Evolutionary conservation across 2,329 filamentous ascomycete genomes (phyloP), one percentile per base, ranked within the genome.

Genomic region (Aureobasidium uvarum): DNA sequence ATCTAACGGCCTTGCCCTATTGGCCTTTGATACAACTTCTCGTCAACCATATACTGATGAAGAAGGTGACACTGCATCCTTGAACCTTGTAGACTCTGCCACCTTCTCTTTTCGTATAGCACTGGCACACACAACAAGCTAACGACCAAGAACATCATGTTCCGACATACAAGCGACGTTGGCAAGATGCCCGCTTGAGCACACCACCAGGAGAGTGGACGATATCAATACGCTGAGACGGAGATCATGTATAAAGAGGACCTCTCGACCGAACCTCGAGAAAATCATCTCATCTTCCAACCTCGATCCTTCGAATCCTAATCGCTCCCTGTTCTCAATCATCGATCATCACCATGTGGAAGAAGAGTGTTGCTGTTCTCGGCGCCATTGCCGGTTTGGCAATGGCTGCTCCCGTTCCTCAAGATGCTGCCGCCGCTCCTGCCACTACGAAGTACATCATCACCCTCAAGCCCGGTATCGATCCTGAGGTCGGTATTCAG

Each of bases 371-470:
- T 38, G 60, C 60, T 25, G 38, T 63, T 20, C 60, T 63, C 23
- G 54, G 60, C 25, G 60, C 60, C 13, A 48, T 67, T 62, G 66
- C 66, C 54, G 48, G 59, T 54, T 18, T 67, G 46, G 54, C 62
- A 46, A 45, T 62, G 48, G 66, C 66, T 23, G 62, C 54, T 62
- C 66, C 66, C 8, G 38, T 65, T 5, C 64, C 64, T 33, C 62
- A 65, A 11, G 64, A 66, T 28, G 33, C 18, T 39, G 43, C 23
- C 36, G 18, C 43, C 41, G n/a, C 64, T 36, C 36, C 43, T 23
- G 41, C 52, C 36, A 52, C 64, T 13, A 64, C 50, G 25, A 63
- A 62, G 38, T 67, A 67, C 64, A 67, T 67, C 46, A 36, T 67
- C 54, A 62, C 55, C 14, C 58, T 67, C 23, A 67, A 66, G 59